Conservation (phyloP, 2,329 filamentous ascomycete genomes). For the Cordyceps tenuipes region DNA sequence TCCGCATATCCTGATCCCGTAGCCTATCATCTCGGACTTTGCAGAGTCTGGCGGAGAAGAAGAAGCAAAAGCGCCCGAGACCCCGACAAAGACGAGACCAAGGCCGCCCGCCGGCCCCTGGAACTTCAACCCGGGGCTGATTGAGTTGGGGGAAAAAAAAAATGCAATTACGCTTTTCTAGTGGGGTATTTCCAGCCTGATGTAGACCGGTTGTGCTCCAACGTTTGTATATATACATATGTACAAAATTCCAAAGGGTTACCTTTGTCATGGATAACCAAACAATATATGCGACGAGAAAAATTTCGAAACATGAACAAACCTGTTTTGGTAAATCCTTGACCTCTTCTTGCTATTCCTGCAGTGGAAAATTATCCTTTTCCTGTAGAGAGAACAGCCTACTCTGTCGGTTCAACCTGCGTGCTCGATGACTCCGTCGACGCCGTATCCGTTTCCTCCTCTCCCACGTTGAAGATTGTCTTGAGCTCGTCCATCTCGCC, state of each 20-base stretch:
- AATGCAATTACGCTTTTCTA: neutral
- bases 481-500: conserved; percentile 42
- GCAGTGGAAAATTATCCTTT: too few relatives aligned
- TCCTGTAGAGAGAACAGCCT: neutral
- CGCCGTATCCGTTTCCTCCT: neutral
- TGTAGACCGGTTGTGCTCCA: neutral
- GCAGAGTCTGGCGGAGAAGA: too few relatives aligned
- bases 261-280: neutral
- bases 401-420: conserved; percentile 9
- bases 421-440: conserved; percentile 10
- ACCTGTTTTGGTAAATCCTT: too few relatives aligned
- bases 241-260: neutral
- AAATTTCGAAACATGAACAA: neutral
- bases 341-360: neutral
- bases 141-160: neutral
- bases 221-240: neutral
- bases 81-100: too few relatives aligned
- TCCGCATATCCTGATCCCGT: too few relatives aligned
- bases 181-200: neutral
- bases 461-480: conserved; percentile 21
- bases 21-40: too few relatives aligned
- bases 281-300: neutral
- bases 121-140: too few relatives aligned
- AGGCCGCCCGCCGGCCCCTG: too few relatives aligned
- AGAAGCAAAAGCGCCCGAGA: too few relatives aligned